Percentiles rank a stretch among this genome's conserved stretches.
phyloP scores from a whole-genome alignment of 805 yeast species.

The Lipomyces spencermartinsiae region DNA sequence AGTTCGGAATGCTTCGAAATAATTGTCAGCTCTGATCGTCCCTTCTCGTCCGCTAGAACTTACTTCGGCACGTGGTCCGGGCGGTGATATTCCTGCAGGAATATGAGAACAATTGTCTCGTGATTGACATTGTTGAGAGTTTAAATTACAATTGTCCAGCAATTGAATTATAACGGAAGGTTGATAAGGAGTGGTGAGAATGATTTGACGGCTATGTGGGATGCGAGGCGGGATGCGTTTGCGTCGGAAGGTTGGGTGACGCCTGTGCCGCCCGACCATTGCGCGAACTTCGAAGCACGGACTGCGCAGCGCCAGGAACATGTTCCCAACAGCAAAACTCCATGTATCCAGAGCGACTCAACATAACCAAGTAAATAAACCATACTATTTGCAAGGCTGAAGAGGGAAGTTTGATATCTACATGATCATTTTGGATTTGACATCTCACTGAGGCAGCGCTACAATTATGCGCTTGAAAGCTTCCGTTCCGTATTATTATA shows the following conservation, averaged over 20 bases:
- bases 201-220: not conserved
- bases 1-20: constrained; percentile 11
- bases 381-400: too few relatives aligned
- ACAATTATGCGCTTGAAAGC: too few relatives aligned
- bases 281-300: not conserved
- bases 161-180: constrained; percentile 8
- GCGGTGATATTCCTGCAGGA: constrained; percentile 15
- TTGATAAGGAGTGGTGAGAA: not conserved
- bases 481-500: too few relatives aligned
- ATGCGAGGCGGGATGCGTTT: not conserved
- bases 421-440: too few relatives aligned
- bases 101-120: constrained; percentile 11
- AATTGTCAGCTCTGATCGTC: not conserved
- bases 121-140: constrained; percentile 11
- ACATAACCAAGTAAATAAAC: too few relatives aligned
- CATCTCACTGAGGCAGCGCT: too few relatives aligned
- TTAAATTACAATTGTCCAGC: constrained; percentile 22
- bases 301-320: not conserved
- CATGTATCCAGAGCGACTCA: too few relatives aligned
- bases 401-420: not conserved
- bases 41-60: not conserved
- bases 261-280: not conserved
- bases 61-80: constrained; percentile 13
- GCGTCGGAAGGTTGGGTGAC: not conserved
- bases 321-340: not conserved